Evolutionary conservation across 2,329 filamentous ascomycete genomes (phyloP).

Genomic region (Macrophomina phaseolina): DNA sequence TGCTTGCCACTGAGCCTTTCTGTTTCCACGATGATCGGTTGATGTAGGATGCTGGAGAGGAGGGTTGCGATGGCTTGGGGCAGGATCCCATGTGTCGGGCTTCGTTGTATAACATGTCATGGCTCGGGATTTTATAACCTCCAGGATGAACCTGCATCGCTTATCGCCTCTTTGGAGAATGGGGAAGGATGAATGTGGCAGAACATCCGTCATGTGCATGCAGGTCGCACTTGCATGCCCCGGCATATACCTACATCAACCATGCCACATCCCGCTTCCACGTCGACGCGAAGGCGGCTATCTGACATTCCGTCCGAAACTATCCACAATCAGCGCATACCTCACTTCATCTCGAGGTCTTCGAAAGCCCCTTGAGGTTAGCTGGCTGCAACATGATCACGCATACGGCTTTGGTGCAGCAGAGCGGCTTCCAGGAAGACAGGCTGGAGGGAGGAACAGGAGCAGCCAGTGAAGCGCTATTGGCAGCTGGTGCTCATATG

Average conservation of each 20-base stretch:
- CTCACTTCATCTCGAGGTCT: too few species aligned
- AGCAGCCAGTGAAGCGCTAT: neutral
- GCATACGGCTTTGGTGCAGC: too few species aligned
- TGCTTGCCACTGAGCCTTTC: neutral
- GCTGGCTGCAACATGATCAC: too few species aligned
- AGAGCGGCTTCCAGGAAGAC: neutral
- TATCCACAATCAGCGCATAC: too few species aligned
- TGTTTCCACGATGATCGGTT: neutral
- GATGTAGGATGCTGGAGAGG: neutral
- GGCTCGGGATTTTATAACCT: neutral
- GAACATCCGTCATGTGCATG: neutral
- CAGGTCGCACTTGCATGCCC: neutral
- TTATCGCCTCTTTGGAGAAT: slow-evolving; percentile 21
- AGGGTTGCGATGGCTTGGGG: neutral
- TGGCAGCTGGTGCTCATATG: neutral
- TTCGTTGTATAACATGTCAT: neutral
- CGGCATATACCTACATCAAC: neutral
- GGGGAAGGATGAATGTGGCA: neutral
- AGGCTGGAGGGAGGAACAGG: neutral
- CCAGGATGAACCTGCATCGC: neutral
- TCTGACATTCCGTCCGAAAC: too few species aligned
- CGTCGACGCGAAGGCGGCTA: neutral
- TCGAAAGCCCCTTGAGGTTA: too few species aligned
- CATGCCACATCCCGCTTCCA: neutral
- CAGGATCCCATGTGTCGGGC: neutral